Conservation (phyloP, 2,329 filamentous ascomycete genomes). For the Purpureocillium takamizusanense region DNA sequence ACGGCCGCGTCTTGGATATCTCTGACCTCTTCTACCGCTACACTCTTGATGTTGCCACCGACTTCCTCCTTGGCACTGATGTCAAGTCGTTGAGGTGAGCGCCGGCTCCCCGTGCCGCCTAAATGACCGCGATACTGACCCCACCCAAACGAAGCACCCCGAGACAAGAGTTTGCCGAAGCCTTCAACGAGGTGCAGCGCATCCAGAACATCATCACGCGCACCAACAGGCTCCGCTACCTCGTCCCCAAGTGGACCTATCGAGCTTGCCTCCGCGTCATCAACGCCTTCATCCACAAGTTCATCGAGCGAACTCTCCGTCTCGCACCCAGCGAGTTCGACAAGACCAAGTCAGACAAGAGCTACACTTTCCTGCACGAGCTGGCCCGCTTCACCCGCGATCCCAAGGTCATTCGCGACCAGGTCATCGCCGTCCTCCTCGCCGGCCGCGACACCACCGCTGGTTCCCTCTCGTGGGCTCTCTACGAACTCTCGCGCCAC, state of each 20-base stretch:
- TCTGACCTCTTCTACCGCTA: conserved; percentile 75
- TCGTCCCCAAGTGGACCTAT: conserved; percentile 60
- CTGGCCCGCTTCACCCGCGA: conserved; percentile 72
- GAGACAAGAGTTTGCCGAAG: conserved; percentile 63
- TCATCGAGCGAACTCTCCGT: conserved; percentile 64
- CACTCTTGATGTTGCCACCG: conserved; percentile 76
- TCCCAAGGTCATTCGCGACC: conserved; percentile 66
- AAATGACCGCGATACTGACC: background rate
- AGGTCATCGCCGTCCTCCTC: conserved; percentile 72
- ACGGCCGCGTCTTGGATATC: conserved; percentile 58
- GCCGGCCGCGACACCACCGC: conserved; percentile 86
- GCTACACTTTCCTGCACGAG: conserved; percentile 80
- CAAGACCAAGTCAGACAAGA: conserved; percentile 61
- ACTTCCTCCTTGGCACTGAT: conserved; percentile 74
- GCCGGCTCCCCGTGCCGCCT: background rate
- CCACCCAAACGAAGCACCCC: conserved; percentile 32
- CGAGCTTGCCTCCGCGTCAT: conserved; percentile 55
- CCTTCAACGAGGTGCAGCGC: conserved; percentile 70
- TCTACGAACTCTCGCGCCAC: conserved; percentile 72
- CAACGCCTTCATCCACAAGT: conserved; percentile 67
- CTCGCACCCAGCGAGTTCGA: conserved; percentile 62
- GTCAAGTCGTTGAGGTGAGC: conserved; percentile 51
- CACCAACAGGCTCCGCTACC: conserved; percentile 49
- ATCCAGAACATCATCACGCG: conserved; percentile 61
- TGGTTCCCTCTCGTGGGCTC: conserved; percentile 66